phyloP scores from a whole-genome alignment of 371 early-diverging fungal species.

The Lichtheimia ornata region DNA sequence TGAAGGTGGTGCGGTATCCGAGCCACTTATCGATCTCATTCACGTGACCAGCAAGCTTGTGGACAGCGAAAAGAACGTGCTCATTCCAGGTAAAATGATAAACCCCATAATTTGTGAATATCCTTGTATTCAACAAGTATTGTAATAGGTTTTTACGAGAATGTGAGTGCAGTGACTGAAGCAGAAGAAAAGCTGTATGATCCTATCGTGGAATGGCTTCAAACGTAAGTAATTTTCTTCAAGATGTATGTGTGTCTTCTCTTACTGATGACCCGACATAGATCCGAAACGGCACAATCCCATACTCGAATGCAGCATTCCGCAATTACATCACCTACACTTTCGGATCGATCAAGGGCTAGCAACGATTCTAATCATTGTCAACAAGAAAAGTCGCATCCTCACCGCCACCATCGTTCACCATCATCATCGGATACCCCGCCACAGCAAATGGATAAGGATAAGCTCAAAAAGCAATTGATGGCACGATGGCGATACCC shows the following conservation, averaged over 20 bases:
- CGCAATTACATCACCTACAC: conserved; percentile 29
- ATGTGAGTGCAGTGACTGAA: conserved; percentile 52
- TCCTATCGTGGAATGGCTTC: conserved; percentile 51
- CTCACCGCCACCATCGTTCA: too few relatives aligned
- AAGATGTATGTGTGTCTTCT: conserved; percentile 6
- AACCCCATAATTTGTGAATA: not conserved
- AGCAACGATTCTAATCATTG: conserved; percentile 20
- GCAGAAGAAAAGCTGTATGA: conserved; percentile 60
- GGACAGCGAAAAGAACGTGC: conserved; percentile 60
- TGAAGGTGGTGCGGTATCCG: conserved; percentile 82
- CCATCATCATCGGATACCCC: conserved; percentile 24
- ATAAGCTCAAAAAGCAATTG: conserved; percentile 52
- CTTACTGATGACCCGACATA: not conserved
- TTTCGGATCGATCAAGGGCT: conserved; percentile 8
- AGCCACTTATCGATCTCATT: conserved; percentile 77
- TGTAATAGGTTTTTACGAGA: conserved; percentile 56
- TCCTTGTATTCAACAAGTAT: not conserved
- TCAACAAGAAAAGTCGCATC: conserved; percentile 19
- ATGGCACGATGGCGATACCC: conserved; percentile 84
- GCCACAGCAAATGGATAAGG: conserved; percentile 22
- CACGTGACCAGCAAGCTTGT: conserved; percentile 65
- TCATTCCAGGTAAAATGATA: conserved; percentile 63
- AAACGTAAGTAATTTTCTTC: conserved; percentile 25
- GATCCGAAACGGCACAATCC: conserved; percentile 18
- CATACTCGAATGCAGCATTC: conserved; percentile 37